phyloP scores from a whole-genome alignment of 257 asterid genomes.

The Coffea canephora region DNA sequence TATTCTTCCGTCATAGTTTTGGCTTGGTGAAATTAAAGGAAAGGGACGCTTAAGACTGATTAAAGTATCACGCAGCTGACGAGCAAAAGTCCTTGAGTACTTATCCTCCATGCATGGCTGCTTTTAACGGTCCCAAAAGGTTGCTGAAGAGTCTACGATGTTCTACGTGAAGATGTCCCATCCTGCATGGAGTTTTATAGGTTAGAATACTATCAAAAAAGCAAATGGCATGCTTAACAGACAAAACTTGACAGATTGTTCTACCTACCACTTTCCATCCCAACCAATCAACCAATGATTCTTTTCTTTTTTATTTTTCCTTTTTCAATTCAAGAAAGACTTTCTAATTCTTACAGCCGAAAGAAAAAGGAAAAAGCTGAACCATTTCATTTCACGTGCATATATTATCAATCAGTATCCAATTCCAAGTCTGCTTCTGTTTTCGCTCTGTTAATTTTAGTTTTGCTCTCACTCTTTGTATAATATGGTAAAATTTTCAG shows the following conservation, averaged over 20 bases:
- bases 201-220: no score
- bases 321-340: no score
- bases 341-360: no score
- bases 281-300: not conserved
- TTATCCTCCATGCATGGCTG: not conserved
- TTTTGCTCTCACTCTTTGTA: not conserved
- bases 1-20: not conserved
- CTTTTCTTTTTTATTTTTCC: no score
- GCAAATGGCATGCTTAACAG: not conserved
- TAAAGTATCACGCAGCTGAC: not conserved
- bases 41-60: not conserved
- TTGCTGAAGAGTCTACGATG: not conserved
- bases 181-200: slow-evolving; percentile 1
- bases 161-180: not conserved
- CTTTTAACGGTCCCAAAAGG: no score
- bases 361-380: not conserved
- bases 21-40: not conserved
- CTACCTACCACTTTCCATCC: not conserved
- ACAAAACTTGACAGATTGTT: slow-evolving; percentile 1
- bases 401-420: not conserved
- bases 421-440: not conserved
- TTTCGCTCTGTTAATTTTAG: not conserved
- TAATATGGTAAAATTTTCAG: not conserved
- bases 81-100: not conserved
- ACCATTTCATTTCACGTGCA: not conserved